Evolutionary conservation across 208 protist species (phyloP).

Genomic region (Acanthamoeba triangularis): DNA sequence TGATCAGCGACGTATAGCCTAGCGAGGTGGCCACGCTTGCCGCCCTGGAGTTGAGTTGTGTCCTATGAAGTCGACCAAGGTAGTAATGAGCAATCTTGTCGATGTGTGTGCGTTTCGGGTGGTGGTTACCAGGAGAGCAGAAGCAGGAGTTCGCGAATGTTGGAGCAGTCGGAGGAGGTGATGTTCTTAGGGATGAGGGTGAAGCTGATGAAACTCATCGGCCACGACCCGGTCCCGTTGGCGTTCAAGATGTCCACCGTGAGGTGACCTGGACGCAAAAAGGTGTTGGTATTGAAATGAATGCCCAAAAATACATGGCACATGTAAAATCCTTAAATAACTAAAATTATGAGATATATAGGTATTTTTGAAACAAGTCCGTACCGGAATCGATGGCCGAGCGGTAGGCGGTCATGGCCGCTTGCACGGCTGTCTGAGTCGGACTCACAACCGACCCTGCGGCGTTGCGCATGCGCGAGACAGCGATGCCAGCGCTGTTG

Average conservation of each 20-base stretch:
- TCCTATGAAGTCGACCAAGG: neutral
- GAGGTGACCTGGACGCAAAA: neutral
- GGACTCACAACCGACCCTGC: neutral
- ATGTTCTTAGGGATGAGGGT: neutral
- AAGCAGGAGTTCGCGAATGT: constrained; percentile 16
- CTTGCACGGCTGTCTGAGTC: neutral
- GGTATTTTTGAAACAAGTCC: no score
- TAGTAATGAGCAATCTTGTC: no score
- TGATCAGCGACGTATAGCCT: constrained; percentile 7
- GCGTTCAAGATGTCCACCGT: constrained; percentile 37
- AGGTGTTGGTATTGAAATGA: no score
- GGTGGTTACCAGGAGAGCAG: neutral
- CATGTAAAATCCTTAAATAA: no score
- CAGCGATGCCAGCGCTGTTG: neutral
- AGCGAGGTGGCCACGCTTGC: neutral
- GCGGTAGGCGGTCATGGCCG: constrained; percentile 33
- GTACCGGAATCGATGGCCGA: neutral
- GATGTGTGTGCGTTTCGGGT: no score
- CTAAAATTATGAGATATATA: no score
- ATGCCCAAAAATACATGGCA: no score
- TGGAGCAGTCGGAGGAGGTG: constrained; percentile 7
- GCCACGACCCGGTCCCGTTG: neutral
- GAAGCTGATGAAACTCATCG: constrained; percentile 4
- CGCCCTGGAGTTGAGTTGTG: neutral
- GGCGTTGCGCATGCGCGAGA: neutral